Percentiles rank a stretch among this genome's conserved stretches.
Conservation (phyloP, 306 rosid genomes). For the Trifolium fragiferum region DNA sequence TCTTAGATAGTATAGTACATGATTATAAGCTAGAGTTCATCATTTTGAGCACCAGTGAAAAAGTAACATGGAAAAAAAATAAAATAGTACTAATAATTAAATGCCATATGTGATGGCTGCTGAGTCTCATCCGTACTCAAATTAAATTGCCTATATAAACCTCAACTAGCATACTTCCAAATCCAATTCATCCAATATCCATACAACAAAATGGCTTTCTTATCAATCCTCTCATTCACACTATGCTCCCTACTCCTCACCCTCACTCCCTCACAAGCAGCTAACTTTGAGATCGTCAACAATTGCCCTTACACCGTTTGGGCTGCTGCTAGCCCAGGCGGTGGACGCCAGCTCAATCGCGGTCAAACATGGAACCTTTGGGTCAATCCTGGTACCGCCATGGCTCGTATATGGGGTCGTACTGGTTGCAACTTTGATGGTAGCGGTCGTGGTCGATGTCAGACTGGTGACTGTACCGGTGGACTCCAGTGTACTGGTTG, state of each 20-base stretch:
- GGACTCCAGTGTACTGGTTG: conserved; percentile 44
- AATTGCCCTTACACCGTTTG: conserved; percentile 62
- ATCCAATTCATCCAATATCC: background rate
- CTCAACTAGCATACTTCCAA: background rate
- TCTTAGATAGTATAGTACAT: no score
- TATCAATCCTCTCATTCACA: conserved; percentile 6
- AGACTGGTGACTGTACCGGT: conserved; percentile 67
- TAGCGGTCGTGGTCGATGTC: conserved; percentile 54
- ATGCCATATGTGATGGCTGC: background rate
- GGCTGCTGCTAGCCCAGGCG: conserved; percentile 60
- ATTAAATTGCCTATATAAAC: conserved; percentile 38
- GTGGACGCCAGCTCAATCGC: conserved; percentile 48
- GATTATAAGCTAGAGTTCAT: background rate
- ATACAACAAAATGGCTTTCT: conserved; percentile 28
- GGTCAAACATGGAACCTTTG: conserved; percentile 53
- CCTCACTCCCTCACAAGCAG: conserved; percentile 25
- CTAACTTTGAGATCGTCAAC: conserved; percentile 56
- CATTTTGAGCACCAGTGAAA: background rate
- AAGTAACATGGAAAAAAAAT: background rate
- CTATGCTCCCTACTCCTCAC: conserved; percentile 16
- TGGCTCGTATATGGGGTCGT: conserved; percentile 72
- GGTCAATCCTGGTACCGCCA: conserved; percentile 41
- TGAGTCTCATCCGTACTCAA: background rate
- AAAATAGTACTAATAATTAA: background rate
- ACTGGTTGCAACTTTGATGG: conserved; percentile 66